These are phyloP conservation scores for Tilletia walkeri DNA, from an alignment of 1,284 basidiomycete genomes.

Conservation along the genomic window DNA sequence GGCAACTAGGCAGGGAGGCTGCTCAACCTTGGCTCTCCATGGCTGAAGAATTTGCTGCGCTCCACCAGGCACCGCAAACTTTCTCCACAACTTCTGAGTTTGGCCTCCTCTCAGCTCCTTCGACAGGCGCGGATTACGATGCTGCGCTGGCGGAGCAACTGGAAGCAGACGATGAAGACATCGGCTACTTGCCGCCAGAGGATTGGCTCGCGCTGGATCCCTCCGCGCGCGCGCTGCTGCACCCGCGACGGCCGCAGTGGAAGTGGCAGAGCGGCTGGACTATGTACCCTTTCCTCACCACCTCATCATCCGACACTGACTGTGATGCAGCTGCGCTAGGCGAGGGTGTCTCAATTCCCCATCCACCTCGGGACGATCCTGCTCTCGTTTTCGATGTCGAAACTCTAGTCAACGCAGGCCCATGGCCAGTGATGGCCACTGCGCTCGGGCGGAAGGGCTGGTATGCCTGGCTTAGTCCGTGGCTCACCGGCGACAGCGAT, in stretches of 20 bases:
- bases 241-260: constrained; percentile 67
- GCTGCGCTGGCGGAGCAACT: constrained; percentile 18
- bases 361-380: constrained; percentile 63
- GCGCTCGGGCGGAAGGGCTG: constrained; percentile 79
- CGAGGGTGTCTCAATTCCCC: constrained; percentile 51
- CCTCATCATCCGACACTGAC: constrained; percentile 29
- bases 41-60: constrained; percentile 66
- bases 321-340: constrained; percentile 29
- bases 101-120: background rate
- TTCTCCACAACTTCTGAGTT: constrained; percentile 17
- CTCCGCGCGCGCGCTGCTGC: constrained; percentile 30
- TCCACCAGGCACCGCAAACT: constrained; percentile 65
- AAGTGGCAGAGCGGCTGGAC: constrained; percentile 82
- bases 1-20: constrained; percentile 69
- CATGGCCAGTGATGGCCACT: constrained; percentile 83
- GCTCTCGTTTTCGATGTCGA: constrained; percentile 91
- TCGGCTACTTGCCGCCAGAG: constrained; percentile 17
- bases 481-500: constrained; percentile 71
- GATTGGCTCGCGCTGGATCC: constrained; percentile 48
- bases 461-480: constrained; percentile 96
- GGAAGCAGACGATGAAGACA: constrained; percentile 1
- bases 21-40: constrained; percentile 80
- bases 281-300: constrained; percentile 67
- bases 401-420: constrained; percentile 78
- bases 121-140: constrained; percentile 19